Base-by-base conservation (phyloP, 1,284 basidiomycete species). In the Ganoderma leucocontextum region DNA sequence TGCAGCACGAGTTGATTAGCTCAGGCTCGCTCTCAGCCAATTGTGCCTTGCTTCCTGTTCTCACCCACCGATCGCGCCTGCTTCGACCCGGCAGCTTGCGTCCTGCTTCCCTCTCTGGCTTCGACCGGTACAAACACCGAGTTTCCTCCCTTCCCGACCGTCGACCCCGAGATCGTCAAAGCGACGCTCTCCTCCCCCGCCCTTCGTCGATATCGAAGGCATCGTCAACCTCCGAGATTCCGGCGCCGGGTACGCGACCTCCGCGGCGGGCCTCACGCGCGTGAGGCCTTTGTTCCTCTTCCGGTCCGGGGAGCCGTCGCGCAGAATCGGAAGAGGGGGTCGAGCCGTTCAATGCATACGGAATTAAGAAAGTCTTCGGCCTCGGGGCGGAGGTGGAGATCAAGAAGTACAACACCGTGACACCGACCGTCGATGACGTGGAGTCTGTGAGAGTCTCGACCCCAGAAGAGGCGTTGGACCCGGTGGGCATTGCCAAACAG, bases 141-240 rank as follows among this genome's bases (percentile, higher is more conserved):
- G 41, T 12, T 62, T 13, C 22, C 42, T 2, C 38, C 44, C 8
- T 60, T 65, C 38, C 57, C 60, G 9, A 22, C 36, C 2, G 29
- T 64, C 7, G 62, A 66, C 4, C 55, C 63, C 22, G 55, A 52
- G 12, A 6, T 66, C 39, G 62, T 70, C 53, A 19, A 22, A 3
- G 52, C 64, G 15, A 60, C 65, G 0, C 68, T 73, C 10, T 59
- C 67, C 19, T 72, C 29, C 73, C 1, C 80, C 81, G 9, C 83
- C 84, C 10, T 86, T 85, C 69, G 74, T 83, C 33, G 19, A 70
- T 29, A 74, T 85, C 25, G 80, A 83, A 42, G 83, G 83, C 13
- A 73, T 83, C 22, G 77, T 82, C 67, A 85, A 85, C 72, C 72
- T 82, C 41, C 80, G 84, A 35, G 77, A 79, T 25, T 72, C 83